These are phyloP conservation scores for Quercus bicolor DNA, from an alignment of 306 rosid species.

Conservation along the genomic window DNA sequence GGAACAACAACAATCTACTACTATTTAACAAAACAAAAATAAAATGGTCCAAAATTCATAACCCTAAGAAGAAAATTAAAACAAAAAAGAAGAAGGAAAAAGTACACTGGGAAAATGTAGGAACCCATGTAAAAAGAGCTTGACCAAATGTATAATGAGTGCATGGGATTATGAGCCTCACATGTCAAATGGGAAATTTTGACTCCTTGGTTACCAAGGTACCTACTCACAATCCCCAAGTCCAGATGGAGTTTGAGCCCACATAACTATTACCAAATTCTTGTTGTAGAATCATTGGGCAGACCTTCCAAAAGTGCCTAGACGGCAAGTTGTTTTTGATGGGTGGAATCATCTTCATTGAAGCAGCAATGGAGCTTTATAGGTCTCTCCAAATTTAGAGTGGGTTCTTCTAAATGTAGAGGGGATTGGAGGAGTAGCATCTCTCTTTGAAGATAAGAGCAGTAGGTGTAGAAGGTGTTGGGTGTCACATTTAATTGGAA, in stretches of 20 bases:
- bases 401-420: conserved; percentile 42
- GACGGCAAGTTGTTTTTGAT: conserved; percentile 73
- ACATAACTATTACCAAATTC: background rate
- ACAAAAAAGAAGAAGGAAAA: background rate
- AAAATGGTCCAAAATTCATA: background rate
- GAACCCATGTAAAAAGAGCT: background rate
- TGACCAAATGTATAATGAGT: background rate
- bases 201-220: background rate
- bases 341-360: conserved; percentile 81
- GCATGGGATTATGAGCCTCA: background rate
- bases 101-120: background rate
- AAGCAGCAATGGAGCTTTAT: conserved; percentile 53
- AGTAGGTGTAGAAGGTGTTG: conserved; percentile 63
- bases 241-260: too few relatives aligned
- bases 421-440: conserved; percentile 73
- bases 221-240: background rate
- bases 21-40: background rate
- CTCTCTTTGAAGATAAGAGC: conserved; percentile 66
- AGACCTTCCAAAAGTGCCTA: conserved; percentile 18
- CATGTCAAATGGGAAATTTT: background rate
- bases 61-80: background rate
- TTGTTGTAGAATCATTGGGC: background rate
- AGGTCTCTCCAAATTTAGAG: conserved; percentile 46
- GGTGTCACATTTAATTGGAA: conserved; percentile 83
- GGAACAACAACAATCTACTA: background rate